Evolutionary conservation across 176 grass and related monocot genomes (phyloP), one percentile per base, ranked within the genome.

Genomic region (Hsuehochloa calcarea): DNA sequence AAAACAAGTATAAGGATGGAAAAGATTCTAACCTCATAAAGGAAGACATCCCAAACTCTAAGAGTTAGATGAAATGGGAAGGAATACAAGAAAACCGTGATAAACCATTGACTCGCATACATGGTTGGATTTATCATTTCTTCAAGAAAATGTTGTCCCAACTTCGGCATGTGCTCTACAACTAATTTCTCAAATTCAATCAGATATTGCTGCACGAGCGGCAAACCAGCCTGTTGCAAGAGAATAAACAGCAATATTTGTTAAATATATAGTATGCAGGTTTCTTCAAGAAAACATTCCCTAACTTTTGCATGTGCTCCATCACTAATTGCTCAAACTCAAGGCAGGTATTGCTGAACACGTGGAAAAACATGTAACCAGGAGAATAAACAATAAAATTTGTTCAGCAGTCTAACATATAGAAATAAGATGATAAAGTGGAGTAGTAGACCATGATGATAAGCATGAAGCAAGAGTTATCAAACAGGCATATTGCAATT

Each of bases 51-150:
- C 93, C 93, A 98, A 79, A 99, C 86, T 80, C 96, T 92, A 79
- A 99, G 86, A 79, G 93, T 91, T 66, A 94, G 77, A 88, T 80
- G 89, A 84, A 99, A 99, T 4, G 91, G 93, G 72, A 96, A 96
- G 55, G 96, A 96, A 74, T 99, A 99, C 1, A 86, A 91, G 69
- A 96, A 99, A 88, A 96, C 91, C n/a, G 96, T 96, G 80, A 99
- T 96, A 85, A 98, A 96, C 96, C 96, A 98, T 84, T 95, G 93
- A 26, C 96, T 98, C 54, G 90, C 93, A 87, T 98, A 99, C 96
- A 99, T 99, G 88, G 88, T 96, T 85, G 91, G 93, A 81, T 91
- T 96, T 85, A 99, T 92, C 93, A 96, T 99, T 86, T 99, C 93
- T 76, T 94, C 89, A 84, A 87, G 49, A 89, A 98, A 96, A 89